Conservation (phyloP, 305 asterid species). For the Andrographis paniculata region DNA sequence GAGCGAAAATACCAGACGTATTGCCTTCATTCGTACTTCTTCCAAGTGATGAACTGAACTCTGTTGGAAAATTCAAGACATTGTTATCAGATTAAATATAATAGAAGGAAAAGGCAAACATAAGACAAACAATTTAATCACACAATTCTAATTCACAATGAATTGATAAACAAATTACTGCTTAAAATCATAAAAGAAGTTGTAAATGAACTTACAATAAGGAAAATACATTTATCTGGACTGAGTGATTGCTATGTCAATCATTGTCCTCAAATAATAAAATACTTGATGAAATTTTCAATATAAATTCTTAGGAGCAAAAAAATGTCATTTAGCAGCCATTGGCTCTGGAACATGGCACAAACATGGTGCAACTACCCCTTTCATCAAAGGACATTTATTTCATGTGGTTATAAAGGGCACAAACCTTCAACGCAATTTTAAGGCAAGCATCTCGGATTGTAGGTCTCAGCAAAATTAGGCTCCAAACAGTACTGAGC, state of each 20-base stretch:
- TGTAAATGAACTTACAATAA: no score
- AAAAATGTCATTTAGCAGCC: no score
- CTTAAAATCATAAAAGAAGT: no score
- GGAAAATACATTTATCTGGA: no score
- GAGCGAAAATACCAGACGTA: slow-evolving; percentile 70
- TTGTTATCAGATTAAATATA: slow-evolving; percentile 22
- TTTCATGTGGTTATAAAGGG: no score
- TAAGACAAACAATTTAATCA: slow-evolving; percentile 1
- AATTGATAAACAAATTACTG: slow-evolving; percentile 2
- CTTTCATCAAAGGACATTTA: slow-evolving; percentile 10
- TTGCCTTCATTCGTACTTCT: slow-evolving; percentile 98
- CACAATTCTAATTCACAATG: slow-evolving; percentile 12
- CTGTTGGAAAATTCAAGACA: slow-evolving; percentile 31
- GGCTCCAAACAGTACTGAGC: slow-evolving; percentile 87
- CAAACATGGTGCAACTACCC: no score
- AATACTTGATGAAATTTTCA: no score
- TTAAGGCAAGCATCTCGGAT: slow-evolving; percentile 78
- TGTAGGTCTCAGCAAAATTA: slow-evolving; percentile 88
- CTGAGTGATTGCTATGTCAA: no score
- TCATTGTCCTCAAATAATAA: no score
- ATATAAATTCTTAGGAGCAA: no score
- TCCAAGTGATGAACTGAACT: slow-evolving; percentile 86
- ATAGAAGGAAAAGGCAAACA: slow-evolving; percentile 13
- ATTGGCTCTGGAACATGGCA: no score
- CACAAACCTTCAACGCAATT: slow-evolving; percentile 79